Evolutionary conservation across 306 rosid species (phyloP), one percentile per base, ranked within the genome.

Genomic region (Hippophae gyantsensis): DNA sequence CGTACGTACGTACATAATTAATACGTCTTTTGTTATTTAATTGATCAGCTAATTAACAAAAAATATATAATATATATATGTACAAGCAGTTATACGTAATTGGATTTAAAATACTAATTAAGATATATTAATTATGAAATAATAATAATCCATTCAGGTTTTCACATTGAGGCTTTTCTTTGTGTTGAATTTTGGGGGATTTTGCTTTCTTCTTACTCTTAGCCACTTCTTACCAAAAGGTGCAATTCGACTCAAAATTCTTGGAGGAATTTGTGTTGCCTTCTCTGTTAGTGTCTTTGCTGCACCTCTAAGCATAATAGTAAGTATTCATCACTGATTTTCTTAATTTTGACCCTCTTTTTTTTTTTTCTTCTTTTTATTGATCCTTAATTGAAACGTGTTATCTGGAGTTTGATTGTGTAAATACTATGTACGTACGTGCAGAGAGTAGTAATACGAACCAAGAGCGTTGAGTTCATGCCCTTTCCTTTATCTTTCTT

Each of bases 391-490:
- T 13, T 9, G 9, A 57, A 5, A 46, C 23, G 32, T 42, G 7
- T 58, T 13, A 49, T 42, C 4, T 7, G 51, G 10, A 2, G 8
- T 49, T 18, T 50, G 7, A 48, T 65, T 3, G 47, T 5, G 5
- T 18, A 12, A 38, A 8, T 25, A 54, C 23, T 66, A 65, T 63
- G 23, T 18, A 18, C 23, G 23, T 18, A 18, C 23, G 23, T 10
- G 10, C 42, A 93, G 99, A 80, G 83, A 69, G 75, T 77, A 74
- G 99, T 93, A 6, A 60, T 93, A 57, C 95, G 95, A 8, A 93
- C 99, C 41, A 93, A 88, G 72, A 93, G 99, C 78, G 95, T 93
- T 11, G 97, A 93, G 78, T 93, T 80, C 80, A 93, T 93, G 99
- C 99, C 99, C 6, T 73, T 93, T 56, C 18, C 72, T 56, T 65